phyloP scores from a whole-genome alignment of 75 land plant species.

The Azolla pinnata region DNA sequence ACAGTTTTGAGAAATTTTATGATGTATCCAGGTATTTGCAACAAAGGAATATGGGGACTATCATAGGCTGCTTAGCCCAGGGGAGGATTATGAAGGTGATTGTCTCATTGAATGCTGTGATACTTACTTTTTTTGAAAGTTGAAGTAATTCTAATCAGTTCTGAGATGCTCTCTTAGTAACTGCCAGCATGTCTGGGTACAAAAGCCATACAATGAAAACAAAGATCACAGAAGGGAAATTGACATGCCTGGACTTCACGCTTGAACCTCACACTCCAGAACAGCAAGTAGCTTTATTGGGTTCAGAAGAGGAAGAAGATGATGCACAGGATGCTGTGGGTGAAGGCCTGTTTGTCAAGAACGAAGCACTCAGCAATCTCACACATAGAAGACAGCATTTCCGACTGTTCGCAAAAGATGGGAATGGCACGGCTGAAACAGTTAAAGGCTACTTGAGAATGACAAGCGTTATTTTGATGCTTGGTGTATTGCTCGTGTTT shows the following conservation, averaged over 20 bases:
- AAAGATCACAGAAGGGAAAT: slow-evolving; percentile 26
- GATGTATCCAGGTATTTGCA: slow-evolving; percentile 67
- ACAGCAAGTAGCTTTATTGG: neutral
- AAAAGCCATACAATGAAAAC: slow-evolving; percentile 33
- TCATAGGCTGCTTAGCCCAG: slow-evolving; percentile 65
- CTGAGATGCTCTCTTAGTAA: slow-evolving; percentile 30
- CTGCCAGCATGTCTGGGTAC: slow-evolving; percentile 51
- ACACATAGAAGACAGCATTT: too few species aligned
- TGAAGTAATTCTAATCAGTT: neutral
- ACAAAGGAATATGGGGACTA: slow-evolving; percentile 56
- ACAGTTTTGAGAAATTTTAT: too few species aligned
- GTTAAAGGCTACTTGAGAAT: neutral
- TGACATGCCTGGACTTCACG: slow-evolving; percentile 46
- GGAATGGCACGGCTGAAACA: neutral
- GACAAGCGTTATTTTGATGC: neutral
- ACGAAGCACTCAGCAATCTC: neutral
- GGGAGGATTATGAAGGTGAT: slow-evolving; percentile 64
- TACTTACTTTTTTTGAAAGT: neutral
- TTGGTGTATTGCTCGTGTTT: neutral
- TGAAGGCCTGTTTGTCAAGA: neutral
- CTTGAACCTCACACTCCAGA: slow-evolving; percentile 36
- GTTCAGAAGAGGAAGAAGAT: neutral
- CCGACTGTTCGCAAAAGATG: slow-evolving; percentile 1
- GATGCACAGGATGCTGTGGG: neutral
- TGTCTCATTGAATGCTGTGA: neutral